Evolutionary conservation across 2,329 filamentous ascomycete species (phyloP), one percentile per base, ranked within the genome.

Genomic region (Claviceps fusiformis): DNA sequence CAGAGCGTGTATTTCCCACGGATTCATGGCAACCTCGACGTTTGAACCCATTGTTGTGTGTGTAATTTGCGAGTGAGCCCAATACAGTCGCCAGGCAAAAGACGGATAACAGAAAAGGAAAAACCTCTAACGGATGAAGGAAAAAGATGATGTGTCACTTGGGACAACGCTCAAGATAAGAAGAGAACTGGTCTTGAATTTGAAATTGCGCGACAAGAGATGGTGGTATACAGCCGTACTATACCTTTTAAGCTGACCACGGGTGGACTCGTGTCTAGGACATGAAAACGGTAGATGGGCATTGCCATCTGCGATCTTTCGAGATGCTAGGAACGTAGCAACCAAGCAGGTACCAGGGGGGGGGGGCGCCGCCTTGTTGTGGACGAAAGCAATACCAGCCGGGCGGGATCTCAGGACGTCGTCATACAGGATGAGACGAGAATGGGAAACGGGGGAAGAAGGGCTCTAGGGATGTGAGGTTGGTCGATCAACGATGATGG

Each of bases 1-100:
- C 17, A 71, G 53, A n/a, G 69, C 69, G 29, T 62, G 63, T 5
- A 54, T 51, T 57, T 71, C 69, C 69, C 69, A 70, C 0, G 67
- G 57, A 53, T 70, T 70, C 62, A 70, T 64, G 27, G 43, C 48
- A 11, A 55, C 11, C 3, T 55, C 29, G 19, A 56, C 17, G 3
- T 57, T 50, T n/a, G 50, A 55, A 6, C 33, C 43, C 56, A 57
- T 57, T 27, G 10, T 52, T 45, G 37, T 1, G 45, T 24, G 2
- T 24, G 27, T n/a, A n/a, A 15, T n/a, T 4, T 35, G 10, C n/a
- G 24, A n/a, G 6, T 15, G n/a, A 46, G 10, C 33, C 13, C 6
- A n/a, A 2, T 19, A 37, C 13, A 48, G n/a, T 48, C 27, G 35
- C 44, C 8, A 47, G 24, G n/a, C 6, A 45, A 48, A 5, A 13